phyloP scores from a whole-genome alignment of 2,329 filamentous ascomycete genomes.

The Ramularia endophylla region DNA sequence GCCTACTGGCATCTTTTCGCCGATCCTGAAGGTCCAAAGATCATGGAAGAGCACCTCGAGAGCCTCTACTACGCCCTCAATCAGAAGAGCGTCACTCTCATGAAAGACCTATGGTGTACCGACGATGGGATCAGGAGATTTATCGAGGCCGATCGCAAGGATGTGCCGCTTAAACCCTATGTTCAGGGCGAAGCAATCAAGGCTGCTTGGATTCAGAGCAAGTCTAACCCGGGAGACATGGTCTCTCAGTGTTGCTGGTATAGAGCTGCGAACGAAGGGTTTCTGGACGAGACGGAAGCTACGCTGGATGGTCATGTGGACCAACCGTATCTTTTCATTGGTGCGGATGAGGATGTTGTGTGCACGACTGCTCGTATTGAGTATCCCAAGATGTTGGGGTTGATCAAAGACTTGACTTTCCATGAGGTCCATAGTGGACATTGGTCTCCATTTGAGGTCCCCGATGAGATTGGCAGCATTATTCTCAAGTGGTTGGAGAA shows the following conservation, averaged over 20 bases:
- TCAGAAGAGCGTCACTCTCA: slow-evolving; percentile 14
- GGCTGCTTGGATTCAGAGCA: slow-evolving; percentile 31
- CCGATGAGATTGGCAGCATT: slow-evolving; percentile 17
- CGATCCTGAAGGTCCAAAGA: slow-evolving; percentile 31
- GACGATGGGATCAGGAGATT: slow-evolving; percentile 32
- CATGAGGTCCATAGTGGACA: slow-evolving; percentile 17
- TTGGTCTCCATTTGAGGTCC: slow-evolving; percentile 25
- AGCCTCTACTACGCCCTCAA: slow-evolving; percentile 21
- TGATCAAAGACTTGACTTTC: slow-evolving; percentile 18
- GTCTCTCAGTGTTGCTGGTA: slow-evolving; percentile 35
- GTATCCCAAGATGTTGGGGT: slow-evolving; percentile 13
- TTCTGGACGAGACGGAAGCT: slow-evolving; percentile 22
- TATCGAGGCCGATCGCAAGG: slow-evolving; percentile 15
- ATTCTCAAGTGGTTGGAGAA: slow-evolving; percentile 16
- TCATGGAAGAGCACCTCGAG: slow-evolving; percentile 29
- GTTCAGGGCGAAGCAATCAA: slow-evolving; percentile 29
- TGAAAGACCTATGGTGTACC: slow-evolving; percentile 34
- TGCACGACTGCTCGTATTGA: slow-evolving; percentile 19
- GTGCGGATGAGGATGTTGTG: slow-evolving; percentile 24
- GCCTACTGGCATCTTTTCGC: slow-evolving; percentile 39
- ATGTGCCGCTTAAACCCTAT: slow-evolving; percentile 29
- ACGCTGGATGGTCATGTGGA: slow-evolving; percentile 15
- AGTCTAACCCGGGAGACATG: slow-evolving; percentile 28
- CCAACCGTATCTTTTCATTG: slow-evolving; percentile 34
- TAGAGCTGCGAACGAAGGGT: slow-evolving; percentile 20